These are phyloP conservation scores for Boehmeria nivea DNA, from an alignment of 306 rosid genomes.

Conservation along the genomic window DNA sequence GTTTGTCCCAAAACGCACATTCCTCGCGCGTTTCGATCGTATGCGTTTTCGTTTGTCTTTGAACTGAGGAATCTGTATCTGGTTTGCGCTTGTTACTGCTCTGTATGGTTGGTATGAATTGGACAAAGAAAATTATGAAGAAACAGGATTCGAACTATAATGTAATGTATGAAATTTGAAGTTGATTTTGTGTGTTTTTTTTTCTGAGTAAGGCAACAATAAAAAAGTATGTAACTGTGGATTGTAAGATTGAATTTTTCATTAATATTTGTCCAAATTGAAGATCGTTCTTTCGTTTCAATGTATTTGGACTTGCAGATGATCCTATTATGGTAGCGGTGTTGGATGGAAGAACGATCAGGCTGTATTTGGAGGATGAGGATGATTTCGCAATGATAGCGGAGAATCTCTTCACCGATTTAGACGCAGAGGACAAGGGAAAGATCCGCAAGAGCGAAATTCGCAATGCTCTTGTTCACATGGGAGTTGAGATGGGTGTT, in stretches of 20 bases:
- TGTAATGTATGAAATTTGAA: too few relatives aligned
- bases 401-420: conserved; percentile 76
- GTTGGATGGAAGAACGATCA: conserved; percentile 72
- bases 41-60: background rate
- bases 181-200: too few relatives aligned
- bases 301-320: conserved; percentile 41
- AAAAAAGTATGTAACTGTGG: too few relatives aligned
- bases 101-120: too few relatives aligned
- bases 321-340: conserved; percentile 72
- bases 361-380: conserved; percentile 71
- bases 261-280: background rate
- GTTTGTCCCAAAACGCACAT: conserved; percentile 23
- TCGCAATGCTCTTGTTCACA: conserved; percentile 60
- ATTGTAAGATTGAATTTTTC: too few relatives aligned
- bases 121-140: too few relatives aligned
- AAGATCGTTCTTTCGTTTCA: background rate
- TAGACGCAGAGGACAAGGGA: conserved; percentile 83
- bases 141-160: too few relatives aligned
- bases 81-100: too few relatives aligned
- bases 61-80: too few relatives aligned
- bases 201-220: too few relatives aligned
- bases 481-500: conserved; percentile 97
- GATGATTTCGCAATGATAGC: conserved; percentile 96
- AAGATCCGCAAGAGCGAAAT: conserved; percentile 72
- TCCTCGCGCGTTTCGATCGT: background rate